Conservation (phyloP, 2,329 filamentous ascomycete species). For the Aureobasidium leucospermi region DNA sequence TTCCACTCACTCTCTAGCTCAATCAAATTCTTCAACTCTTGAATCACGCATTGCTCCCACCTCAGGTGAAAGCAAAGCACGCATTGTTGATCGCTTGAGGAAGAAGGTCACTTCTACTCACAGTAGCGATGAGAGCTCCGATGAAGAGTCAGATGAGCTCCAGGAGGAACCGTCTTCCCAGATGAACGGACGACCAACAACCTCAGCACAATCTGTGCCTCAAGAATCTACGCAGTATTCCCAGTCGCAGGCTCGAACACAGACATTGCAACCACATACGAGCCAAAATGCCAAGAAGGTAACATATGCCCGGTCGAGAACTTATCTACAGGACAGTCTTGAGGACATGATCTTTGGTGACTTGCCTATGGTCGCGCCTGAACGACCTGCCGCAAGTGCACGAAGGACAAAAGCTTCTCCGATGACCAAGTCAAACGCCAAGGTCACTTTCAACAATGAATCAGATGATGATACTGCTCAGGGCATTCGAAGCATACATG, state of each 20-base stretch:
- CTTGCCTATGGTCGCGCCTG: constrained; percentile 24
- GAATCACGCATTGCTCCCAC: neutral
- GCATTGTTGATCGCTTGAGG: constrained; percentile 28
- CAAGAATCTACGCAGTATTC: neutral
- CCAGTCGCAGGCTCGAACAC: neutral
- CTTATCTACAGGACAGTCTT: constrained; percentile 48
- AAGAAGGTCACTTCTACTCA: constrained; percentile 19
- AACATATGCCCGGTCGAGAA: constrained; percentile 54
- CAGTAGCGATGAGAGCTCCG: constrained; percentile 19
- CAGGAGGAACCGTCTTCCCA: neutral
- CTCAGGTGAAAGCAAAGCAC: constrained; percentile 15
- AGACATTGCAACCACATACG: neutral
- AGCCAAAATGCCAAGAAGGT: constrained; percentile 32
- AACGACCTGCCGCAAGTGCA: constrained; percentile 13
- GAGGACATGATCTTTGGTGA: constrained; percentile 29
- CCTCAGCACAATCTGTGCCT: neutral
- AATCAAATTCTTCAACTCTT: neutral
- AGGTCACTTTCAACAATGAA: constrained; percentile 37
- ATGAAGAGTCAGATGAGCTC: constrained; percentile 1
- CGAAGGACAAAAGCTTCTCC: constrained; percentile 15
- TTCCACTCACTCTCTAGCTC: neutral
- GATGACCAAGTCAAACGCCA: constrained; percentile 19
- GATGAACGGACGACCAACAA: neutral
- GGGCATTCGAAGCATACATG: constrained; percentile 51
- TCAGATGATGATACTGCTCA: constrained; percentile 36